Conservation (phyloP, 257 asterid genomes). For the Solanum peruvianum region DNA sequence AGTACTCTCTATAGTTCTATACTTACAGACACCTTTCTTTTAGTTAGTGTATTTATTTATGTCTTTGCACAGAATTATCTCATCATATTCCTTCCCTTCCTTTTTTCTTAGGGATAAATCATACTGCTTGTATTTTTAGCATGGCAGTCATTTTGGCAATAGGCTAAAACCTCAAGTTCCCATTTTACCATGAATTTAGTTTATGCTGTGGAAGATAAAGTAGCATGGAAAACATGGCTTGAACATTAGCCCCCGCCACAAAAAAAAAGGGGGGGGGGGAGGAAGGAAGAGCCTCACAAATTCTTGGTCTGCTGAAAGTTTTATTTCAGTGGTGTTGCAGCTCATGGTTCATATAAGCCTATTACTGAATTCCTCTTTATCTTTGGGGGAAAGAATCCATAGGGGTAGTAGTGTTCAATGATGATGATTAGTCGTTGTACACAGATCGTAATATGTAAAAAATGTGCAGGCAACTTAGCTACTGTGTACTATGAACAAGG, state of each 20-base stretch:
- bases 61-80: background rate
- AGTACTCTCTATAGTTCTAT: background rate
- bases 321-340: background rate
- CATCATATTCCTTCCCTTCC: background rate
- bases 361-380: background rate
- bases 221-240: background rate
- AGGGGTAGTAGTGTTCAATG: background rate
- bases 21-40: background rate
- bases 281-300: background rate
- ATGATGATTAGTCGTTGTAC: background rate
- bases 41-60: background rate
- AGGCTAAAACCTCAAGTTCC: background rate
- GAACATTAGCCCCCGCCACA: background rate
- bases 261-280: too few species aligned
- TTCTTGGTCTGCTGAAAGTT: background rate
- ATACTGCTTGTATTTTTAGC: background rate
- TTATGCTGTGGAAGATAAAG: background rate
- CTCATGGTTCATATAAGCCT: background rate
- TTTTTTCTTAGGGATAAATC: background rate
- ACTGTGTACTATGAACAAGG: conserved; percentile 89
- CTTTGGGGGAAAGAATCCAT: background rate
- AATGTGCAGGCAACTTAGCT: conserved; percentile 74
- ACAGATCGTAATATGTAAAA: background rate
- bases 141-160: background rate
- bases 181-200: background rate